A percentile compares a stretch with the other conserved stretches of the same genome.
These are phyloP conservation scores for Bonia amplexicaulis DNA, from an alignment of 176 grass and related monocot genomes.

Conservation along the genomic window DNA sequence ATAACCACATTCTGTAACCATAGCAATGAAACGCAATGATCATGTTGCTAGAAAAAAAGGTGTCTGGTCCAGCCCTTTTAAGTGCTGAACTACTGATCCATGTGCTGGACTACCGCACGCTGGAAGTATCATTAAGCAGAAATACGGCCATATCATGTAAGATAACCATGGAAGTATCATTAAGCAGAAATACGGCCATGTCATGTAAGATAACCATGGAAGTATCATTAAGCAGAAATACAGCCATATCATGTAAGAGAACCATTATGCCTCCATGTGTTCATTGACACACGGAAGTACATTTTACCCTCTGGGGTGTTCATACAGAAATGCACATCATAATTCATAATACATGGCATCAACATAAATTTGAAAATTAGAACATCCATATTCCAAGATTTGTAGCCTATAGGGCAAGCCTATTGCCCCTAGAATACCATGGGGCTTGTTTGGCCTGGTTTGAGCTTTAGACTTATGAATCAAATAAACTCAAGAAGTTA, in stretches of 20 bases:
- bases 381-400: not conserved
- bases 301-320: not conserved
- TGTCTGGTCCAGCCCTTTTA: not conserved
- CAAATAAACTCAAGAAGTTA: not conserved
- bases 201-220: too few species aligned
- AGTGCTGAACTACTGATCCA: too few species aligned
- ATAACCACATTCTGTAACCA: constrained; percentile 2
- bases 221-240: too few species aligned
- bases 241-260: too few species aligned
- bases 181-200: too few species aligned
- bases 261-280: not conserved
- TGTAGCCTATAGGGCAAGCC: not conserved
- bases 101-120: not conserved
- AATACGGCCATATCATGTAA: not conserved
- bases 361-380: not conserved
- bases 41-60: not conserved
- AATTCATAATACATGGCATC: not conserved
- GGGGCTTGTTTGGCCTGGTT: not conserved
- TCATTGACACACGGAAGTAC: too few species aligned
- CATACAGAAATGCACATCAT: not conserved
- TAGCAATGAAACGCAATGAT: not conserved
- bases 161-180: too few species aligned
- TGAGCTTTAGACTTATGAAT: not conserved
- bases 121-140: not conserved
- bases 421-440: not conserved